Conservation (phyloP, 768 basidiomycete genomes). For the Baorangia bicolor region DNA sequence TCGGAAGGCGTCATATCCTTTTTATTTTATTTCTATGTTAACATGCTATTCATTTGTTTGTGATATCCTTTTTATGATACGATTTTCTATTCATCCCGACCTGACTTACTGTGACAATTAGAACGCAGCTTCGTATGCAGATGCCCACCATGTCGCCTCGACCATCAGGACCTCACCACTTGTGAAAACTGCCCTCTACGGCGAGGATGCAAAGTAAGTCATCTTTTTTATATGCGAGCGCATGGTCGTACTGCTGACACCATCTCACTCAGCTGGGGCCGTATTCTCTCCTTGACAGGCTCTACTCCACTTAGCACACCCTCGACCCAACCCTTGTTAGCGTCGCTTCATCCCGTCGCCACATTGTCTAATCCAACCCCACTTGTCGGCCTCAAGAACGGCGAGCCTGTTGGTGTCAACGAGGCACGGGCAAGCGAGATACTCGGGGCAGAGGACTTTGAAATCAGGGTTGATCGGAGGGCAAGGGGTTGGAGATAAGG, state of each 20-base stretch:
- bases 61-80: background rate
- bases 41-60: background rate
- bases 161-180: conserved; percentile 90
- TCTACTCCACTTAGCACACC: conserved; percentile 56
- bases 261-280: conserved; percentile 84
- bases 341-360: conserved; percentile 84
- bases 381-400: conserved; percentile 82
- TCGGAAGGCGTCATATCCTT: background rate
- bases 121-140: conserved; percentile 78
- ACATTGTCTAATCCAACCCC: conserved; percentile 41
- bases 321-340: conserved; percentile 77
- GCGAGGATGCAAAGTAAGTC: conserved; percentile 89
- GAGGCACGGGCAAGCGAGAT: conserved; percentile 87
- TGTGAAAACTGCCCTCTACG: conserved; percentile 94
- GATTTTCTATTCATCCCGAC: background rate
- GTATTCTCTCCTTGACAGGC: conserved; percentile 90
- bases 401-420: conserved; percentile 87
- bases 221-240: background rate
- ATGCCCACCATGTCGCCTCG: conserved; percentile 87
- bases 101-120: conserved; percentile 30
- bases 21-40: background rate
- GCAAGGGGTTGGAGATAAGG: conserved; percentile 50
- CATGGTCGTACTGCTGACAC: background rate
- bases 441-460: conserved; percentile 77
- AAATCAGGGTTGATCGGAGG: conserved; percentile 79